Evolutionary conservation across 495 filamentous ascomycete species (phyloP).

Genomic region (Emericellopsis terricola): DNA sequence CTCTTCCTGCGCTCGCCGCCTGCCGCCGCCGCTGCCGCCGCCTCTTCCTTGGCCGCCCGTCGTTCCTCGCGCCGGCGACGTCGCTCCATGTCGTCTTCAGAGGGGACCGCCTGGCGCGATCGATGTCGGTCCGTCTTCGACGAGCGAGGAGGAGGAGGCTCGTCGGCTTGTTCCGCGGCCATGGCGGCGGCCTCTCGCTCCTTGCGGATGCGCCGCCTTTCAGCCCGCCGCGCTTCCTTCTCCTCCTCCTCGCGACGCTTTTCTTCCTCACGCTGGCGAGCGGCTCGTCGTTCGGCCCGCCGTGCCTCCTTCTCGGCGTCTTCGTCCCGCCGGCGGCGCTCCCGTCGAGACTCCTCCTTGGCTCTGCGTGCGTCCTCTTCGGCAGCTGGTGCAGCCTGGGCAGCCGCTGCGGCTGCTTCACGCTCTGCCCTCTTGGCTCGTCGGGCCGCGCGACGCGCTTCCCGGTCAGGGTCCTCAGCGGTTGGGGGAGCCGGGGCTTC

Average conservation of each 20-base stretch:
- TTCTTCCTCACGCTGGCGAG: conserved; percentile 22
- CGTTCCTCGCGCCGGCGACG: conserved; percentile 29
- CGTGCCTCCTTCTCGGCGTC: conserved; percentile 22
- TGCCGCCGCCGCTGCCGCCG: conserved; percentile 5
- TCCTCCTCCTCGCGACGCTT: conserved; percentile 21
- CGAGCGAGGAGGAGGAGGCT: conserved; percentile 26
- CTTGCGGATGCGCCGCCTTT: conserved; percentile 23
- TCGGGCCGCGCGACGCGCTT: conserved; percentile 33
- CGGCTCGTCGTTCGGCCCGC: conserved; percentile 29
- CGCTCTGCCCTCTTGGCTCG: conserved; percentile 28
- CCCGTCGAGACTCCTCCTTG: conserved; percentile 25
- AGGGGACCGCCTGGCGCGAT: conserved; percentile 9
- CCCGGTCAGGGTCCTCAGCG: conserved; percentile 29
- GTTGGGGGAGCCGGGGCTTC: too few species aligned
- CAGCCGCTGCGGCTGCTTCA: conserved; percentile 26
- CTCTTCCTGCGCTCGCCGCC: conserved; percentile 4
- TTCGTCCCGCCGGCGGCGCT: conserved; percentile 26
- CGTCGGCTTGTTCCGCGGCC: conserved; percentile 20
- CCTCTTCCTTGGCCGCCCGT: conserved; percentile 18
- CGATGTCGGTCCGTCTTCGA: conserved; percentile 19
- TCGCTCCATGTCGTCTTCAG: conserved; percentile 30
- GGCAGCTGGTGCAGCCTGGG: conserved; percentile 24
- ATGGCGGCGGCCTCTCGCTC: conserved; percentile 18
- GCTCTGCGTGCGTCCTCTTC: conserved; percentile 27
- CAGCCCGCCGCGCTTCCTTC: conserved; percentile 23